Evolutionary conservation across 805 yeast species (phyloP), one percentile per base, ranked within the genome.

Genomic region (Spathaspora arborariae): DNA sequence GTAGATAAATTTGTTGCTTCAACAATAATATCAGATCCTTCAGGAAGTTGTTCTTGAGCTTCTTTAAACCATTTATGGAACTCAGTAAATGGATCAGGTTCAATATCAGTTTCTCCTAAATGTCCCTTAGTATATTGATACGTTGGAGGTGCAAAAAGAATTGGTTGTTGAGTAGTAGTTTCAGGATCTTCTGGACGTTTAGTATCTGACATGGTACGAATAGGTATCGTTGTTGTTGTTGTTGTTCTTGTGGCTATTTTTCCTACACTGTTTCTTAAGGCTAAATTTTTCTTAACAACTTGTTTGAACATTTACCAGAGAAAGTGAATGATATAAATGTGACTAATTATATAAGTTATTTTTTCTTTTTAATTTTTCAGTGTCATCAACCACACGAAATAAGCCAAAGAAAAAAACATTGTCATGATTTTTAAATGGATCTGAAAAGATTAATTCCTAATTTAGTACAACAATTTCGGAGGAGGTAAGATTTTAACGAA

Each of bases 1-100:
- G 99, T 91, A 7, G 97, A 80, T n/a, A 94, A 80, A 15, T 84
- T 87, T n/a, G 81, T 74, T 1, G 91, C 78, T 63, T 94, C 99
- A 2, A 97, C 96, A 41, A 89, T 69, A 5, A 62, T 44, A 34
- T 57, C 52, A 24, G 60, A 55, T 18, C 74, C 71, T 54, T 86
- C 84, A n/a, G 66, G 60, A n/a, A 37, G 65, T 22, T 49, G 44
- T 2, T 46, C 48, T 22, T 56, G 56, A 56, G 52, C 73, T 60
- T 71, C 70, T 43, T 73, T 70, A 61, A 88, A 94, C 99, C 99
- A 94, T 45, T 67, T 64, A 51, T 82, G 80, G 70, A 94, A 94
- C 64, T 89, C 96, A 8, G 68, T 70, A 16, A 88, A 79, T 19
- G 97, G 97, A 52, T 80, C 79, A 5, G 62, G 37, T 10, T 59